Conservation (phyloP, 2,329 filamentous ascomycete species). For the Cercospora zeina region DNA sequence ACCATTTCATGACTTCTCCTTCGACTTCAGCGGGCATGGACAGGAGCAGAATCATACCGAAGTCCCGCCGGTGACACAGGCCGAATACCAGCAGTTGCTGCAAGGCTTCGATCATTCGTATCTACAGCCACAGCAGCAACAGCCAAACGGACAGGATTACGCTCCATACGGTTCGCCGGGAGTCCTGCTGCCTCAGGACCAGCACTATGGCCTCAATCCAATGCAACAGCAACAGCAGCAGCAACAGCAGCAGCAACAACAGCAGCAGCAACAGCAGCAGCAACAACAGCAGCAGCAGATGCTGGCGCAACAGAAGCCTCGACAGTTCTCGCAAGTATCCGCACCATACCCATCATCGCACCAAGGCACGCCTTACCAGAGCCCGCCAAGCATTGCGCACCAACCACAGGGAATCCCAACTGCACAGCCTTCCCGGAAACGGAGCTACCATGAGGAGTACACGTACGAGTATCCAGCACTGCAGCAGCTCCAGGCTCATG, state of each 20-base stretch:
- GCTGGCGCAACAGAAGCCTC: conserved; percentile 32
- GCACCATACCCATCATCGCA: conserved; percentile 33
- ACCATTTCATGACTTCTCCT: conserved; percentile 49
- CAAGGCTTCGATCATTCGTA: conserved; percentile 21
- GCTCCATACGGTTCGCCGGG: conserved; percentile 35
- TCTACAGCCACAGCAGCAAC: conserved; percentile 21
- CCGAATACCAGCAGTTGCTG: conserved; percentile 35
- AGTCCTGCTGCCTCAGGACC: conserved; percentile 36
- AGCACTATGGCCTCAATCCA: conserved; percentile 30
- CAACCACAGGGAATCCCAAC: conserved; percentile 27
- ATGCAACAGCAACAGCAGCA: conserved; percentile 29
- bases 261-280: conserved; percentile 31
- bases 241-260: conserved; percentile 32
- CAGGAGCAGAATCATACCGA: conserved; percentile 41
- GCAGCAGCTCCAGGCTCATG: conserved; percentile 42
- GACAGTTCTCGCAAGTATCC: conserved; percentile 31
- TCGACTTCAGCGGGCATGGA: conserved; percentile 46
- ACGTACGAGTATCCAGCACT: conserved; percentile 46
- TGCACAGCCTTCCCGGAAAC: conserved; percentile 42
- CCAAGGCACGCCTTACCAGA: conserved; percentile 37
- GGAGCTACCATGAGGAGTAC: conserved; percentile 47
- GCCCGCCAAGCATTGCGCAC: conserved; percentile 39
- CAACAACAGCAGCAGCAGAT: conserved; percentile 33
- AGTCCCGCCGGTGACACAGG: conserved; percentile 28
- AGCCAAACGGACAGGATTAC: conserved; percentile 27